phyloP scores from a whole-genome alignment of 2,329 filamentous ascomycete genomes.

The Neonectria sp. region DNA sequence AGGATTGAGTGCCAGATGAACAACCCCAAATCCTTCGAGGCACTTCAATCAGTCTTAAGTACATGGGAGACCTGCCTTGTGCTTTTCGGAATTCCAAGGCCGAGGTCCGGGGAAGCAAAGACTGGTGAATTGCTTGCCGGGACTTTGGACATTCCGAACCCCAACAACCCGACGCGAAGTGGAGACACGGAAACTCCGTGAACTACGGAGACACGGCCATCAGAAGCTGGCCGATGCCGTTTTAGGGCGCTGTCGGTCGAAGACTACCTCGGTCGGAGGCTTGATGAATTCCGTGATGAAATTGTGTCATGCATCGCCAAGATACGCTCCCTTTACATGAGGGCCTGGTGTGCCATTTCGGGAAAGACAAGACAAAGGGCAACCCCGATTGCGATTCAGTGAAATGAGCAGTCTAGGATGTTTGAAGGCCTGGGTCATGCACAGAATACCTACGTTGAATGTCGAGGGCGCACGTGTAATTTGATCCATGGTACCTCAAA shows the following conservation, averaged over 20 bases:
- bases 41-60: not conserved
- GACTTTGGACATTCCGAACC: not conserved
- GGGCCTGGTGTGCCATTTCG: too few species aligned
- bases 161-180: not conserved
- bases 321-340: too few species aligned
- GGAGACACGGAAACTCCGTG: slow-evolving; percentile 1
- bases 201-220: not conserved
- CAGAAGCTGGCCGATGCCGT: too few species aligned
- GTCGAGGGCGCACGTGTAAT: not conserved
- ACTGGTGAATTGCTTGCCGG: not conserved
- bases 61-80: not conserved
- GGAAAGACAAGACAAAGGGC: too few species aligned
- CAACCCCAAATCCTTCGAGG: not conserved
- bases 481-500: not conserved
- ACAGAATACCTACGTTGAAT: too few species aligned
- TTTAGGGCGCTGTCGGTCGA: too few species aligned
- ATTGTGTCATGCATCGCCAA: not conserved
- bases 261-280: not conserved
- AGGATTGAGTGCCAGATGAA: not conserved
- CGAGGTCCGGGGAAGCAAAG: not conserved
- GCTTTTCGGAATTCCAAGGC: not conserved
- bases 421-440: too few species aligned
- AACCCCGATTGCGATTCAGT: too few species aligned
- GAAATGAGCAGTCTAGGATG: too few species aligned
- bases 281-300: not conserved